These are phyloP conservation scores for Strobilomyces dryophilus DNA, from an alignment of 768 basidiomycete species.

Conservation along the genomic window DNA sequence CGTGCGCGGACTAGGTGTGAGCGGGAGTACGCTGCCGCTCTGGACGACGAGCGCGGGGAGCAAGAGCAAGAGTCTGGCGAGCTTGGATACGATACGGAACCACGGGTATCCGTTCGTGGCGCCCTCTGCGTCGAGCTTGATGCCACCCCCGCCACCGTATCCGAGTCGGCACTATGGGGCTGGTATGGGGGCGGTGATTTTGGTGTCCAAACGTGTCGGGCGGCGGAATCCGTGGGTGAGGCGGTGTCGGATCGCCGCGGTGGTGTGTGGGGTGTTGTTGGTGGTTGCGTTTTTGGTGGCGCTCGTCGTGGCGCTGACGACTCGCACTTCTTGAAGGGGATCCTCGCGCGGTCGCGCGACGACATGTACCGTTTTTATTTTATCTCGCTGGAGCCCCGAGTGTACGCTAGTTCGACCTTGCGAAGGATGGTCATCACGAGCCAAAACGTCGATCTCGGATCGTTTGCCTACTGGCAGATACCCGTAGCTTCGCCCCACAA, in stretches of 20 bases:
- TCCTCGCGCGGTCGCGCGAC: too few relatives aligned
- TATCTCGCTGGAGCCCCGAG: too few relatives aligned
- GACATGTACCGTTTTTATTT: too few relatives aligned
- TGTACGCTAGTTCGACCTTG: too few relatives aligned
- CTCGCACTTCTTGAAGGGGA: not conserved
- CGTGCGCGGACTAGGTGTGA: slow-evolving; percentile 14
- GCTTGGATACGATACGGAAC: slow-evolving; percentile 41
- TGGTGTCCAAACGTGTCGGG: slow-evolving; percentile 18
- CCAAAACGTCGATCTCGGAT: too few relatives aligned
- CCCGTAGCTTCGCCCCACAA: too few relatives aligned
- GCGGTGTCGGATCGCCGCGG: slow-evolving; percentile 56
- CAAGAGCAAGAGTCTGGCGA: slow-evolving; percentile 39
- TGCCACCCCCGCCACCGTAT: slow-evolving; percentile 24
- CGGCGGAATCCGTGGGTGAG: slow-evolving; percentile 35
- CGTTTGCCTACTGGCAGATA: too few relatives aligned
- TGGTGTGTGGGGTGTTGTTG: slow-evolving; percentile 52
- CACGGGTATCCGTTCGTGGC: slow-evolving; percentile 58
- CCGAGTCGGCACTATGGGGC: slow-evolving; percentile 14
- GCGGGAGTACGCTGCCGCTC: slow-evolving; percentile 34
- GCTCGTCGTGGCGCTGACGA: slow-evolving; percentile 34
- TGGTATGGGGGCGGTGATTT: slow-evolving; percentile 1
- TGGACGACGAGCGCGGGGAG: slow-evolving; percentile 40
- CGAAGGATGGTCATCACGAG: too few relatives aligned
- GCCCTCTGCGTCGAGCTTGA: slow-evolving; percentile 38
- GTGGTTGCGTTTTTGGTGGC: slow-evolving; percentile 46